Conservation (phyloP, 1,139 yeast genomes). For the Suhomyces anneliseae region DNA sequence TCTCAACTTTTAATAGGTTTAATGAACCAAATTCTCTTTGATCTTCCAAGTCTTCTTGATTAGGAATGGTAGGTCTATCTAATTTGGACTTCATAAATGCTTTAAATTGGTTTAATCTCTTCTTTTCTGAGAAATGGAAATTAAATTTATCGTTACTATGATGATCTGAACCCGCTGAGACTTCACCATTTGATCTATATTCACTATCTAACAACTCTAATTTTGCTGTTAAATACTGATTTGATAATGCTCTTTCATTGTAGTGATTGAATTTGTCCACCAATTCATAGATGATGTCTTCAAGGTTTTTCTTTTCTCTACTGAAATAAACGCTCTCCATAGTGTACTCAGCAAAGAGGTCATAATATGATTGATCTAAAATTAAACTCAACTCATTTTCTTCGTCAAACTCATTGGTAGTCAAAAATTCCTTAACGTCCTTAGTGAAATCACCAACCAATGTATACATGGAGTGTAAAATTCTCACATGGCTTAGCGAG, state of each 20-base stretch:
- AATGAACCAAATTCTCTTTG: conserved; percentile 33
- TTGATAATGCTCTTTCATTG: conserved; percentile 52
- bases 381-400: conserved; percentile 50
- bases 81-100: conserved; percentile 41
- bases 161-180: conserved; percentile 12
- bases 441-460: conserved; percentile 64
- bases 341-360: conserved; percentile 70
- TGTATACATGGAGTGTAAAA: conserved; percentile 65
- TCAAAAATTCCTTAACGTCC: conserved; percentile 60
- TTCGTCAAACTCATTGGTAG: conserved; percentile 46
- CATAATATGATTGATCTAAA: conserved; percentile 71
- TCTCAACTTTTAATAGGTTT: conserved; percentile 54
- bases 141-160: conserved; percentile 28
- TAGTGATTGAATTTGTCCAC: conserved; percentile 52
- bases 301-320: conserved; percentile 70
- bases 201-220: conserved; percentile 38
- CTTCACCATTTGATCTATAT: conserved; percentile 13
- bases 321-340: conserved; percentile 70
- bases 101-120: conserved; percentile 41
- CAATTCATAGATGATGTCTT: conserved; percentile 54
- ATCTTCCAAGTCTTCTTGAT: conserved; percentile 17
- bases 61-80: conserved; percentile 2
- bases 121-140: conserved; percentile 41
- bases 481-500: conserved; percentile 74
- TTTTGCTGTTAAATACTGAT: conserved; percentile 46